Evolutionary conservation across 2,329 filamentous ascomycete species (phyloP).

Genomic region (Pseudogymnoascus sp.): DNA sequence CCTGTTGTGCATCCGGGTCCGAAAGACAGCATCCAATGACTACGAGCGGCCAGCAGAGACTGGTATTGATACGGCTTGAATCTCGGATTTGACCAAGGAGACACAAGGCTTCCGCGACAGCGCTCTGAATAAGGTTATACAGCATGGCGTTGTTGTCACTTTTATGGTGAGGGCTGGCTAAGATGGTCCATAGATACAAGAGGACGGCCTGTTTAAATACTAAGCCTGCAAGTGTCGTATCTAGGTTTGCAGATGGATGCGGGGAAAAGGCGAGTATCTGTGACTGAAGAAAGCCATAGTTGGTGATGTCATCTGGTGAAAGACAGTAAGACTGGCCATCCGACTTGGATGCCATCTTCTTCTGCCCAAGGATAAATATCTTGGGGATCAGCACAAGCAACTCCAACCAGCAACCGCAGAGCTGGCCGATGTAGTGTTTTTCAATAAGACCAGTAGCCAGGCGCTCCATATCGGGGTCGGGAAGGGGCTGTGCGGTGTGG

Average conservation of each 20-base stretch:
- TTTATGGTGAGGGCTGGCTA: not conserved
- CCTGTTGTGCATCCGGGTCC: slow-evolving; percentile 33
- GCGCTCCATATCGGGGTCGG: slow-evolving; percentile 31
- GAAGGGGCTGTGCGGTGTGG: slow-evolving; percentile 28
- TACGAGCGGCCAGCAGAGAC: slow-evolving; percentile 36
- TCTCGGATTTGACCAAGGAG: slow-evolving; percentile 31
- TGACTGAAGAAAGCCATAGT: slow-evolving; percentile 39
- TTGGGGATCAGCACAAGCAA: slow-evolving; percentile 34
- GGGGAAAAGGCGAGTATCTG: slow-evolving; percentile 39
- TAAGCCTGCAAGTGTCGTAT: slow-evolving; percentile 37
- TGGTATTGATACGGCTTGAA: slow-evolving; percentile 35
- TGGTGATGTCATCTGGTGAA: slow-evolving; percentile 38
- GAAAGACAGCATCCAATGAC: slow-evolving; percentile 35
- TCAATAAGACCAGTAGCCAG: slow-evolving; percentile 29
- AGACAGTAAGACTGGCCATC: slow-evolving; percentile 26
- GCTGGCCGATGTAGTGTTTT: slow-evolving; percentile 33
- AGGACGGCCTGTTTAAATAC: slow-evolving; percentile 42
- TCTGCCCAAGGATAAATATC: slow-evolving; percentile 40
- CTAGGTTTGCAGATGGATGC: slow-evolving; percentile 30
- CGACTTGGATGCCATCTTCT: slow-evolving; percentile 31
- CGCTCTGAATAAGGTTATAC: slow-evolving; percentile 14
- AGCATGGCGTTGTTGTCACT: not conserved
- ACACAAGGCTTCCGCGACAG: slow-evolving; percentile 30
- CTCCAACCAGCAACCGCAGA: slow-evolving; percentile 38
- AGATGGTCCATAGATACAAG: slow-evolving; percentile 35